phyloP scores from a whole-genome alignment of 2,329 filamentous ascomycete species.

The Diaporthe citriasiana region DNA sequence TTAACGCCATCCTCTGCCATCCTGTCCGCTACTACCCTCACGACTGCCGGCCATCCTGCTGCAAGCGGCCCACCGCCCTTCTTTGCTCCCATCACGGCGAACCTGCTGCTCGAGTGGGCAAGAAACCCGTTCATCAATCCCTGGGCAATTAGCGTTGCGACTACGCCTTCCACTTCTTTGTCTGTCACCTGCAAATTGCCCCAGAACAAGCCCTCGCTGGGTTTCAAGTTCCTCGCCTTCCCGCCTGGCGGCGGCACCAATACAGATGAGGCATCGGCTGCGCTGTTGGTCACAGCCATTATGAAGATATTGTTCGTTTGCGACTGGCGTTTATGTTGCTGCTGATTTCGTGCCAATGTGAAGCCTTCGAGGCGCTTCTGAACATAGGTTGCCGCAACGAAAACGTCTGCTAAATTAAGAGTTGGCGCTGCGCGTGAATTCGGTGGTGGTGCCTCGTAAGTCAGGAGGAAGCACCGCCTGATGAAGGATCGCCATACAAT shows the following conservation, averaged over 20 bases:
- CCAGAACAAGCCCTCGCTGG: slow-evolving; percentile 73
- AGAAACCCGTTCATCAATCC: slow-evolving; percentile 88
- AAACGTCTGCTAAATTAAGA: slow-evolving; percentile 78
- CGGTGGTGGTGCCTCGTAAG: slow-evolving; percentile 75
- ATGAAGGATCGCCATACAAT: slow-evolving; percentile 88
- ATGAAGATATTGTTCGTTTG: slow-evolving; percentile 67
- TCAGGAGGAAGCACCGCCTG: slow-evolving; percentile 82
- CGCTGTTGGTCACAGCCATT: slow-evolving; percentile 64
- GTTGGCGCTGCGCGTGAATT: slow-evolving; percentile 77
- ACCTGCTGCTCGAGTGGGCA: slow-evolving; percentile 80
- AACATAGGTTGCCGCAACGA: slow-evolving; percentile 73
- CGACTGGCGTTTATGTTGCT: slow-evolving; percentile 50
- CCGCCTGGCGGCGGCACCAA: slow-evolving; percentile 65
- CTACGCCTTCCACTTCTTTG: slow-evolving; percentile 81
- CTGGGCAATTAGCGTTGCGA: slow-evolving; percentile 83
- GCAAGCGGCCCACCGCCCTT: slow-evolving; percentile 72
- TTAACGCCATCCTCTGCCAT: slow-evolving; percentile 70
- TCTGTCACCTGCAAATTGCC: slow-evolving; percentile 72
- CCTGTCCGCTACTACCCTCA: slow-evolving; percentile 75
- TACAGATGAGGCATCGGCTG: slow-evolving; percentile 53
- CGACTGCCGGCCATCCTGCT: slow-evolving; percentile 83
- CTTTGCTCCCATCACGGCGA: slow-evolving; percentile 86
- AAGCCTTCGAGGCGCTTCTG: slow-evolving; percentile 75
- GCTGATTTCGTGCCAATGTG: slow-evolving; percentile 55
- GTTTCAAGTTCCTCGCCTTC: slow-evolving; percentile 62